Evolutionary conservation across 805 yeast species (phyloP), one percentile per base, ranked within the genome.

Genomic region (Pichia californica): DNA sequence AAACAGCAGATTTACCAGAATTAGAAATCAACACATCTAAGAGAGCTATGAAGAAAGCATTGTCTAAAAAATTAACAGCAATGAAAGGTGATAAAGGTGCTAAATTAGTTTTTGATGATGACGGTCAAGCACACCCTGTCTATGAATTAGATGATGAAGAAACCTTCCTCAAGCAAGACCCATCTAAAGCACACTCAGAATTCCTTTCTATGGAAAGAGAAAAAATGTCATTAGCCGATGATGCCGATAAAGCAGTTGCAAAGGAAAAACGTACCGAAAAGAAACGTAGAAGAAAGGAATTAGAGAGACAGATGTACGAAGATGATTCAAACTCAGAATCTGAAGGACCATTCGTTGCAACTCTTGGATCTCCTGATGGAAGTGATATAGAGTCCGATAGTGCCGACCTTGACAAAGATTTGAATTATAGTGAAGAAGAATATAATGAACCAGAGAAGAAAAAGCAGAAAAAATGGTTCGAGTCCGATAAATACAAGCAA

Each of bases 91-190:
- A 74, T 49, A 75, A 77, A 45, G 83, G 96, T 15, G 78, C 83
- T 18, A 93, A 88, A 60, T 62, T 91, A 53, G 72, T 76, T 43
- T 93, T 91, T 58, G 99, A 93, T 58, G 99, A 93, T 49, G 97
- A 91, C 3, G 99, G 99, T 23, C 73, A 71, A 5, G 83, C 98
- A 0, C 98, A 91, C 63, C 85, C 95, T 9, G 70, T 91, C 5
- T 93, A 93, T 58, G 98, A 91, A 64, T 71, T 93, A 47, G 88
- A 87, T 59, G 86, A 83, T 52, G 97, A 88, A 63, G 93, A 81
- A 32, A 95, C 85, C 46, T 93, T 93, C 74, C 74, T 63, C 49
- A 77, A 75, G 49, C 71, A 68, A 29, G 80, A 79, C 26, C 84
- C 77, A 54, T 88, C 89, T 2, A 68, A 67, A 41, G 64, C 59